Conservation (phyloP, 176 grass and related monocot genomes). For the Bothriochloa decipiens region DNA sequence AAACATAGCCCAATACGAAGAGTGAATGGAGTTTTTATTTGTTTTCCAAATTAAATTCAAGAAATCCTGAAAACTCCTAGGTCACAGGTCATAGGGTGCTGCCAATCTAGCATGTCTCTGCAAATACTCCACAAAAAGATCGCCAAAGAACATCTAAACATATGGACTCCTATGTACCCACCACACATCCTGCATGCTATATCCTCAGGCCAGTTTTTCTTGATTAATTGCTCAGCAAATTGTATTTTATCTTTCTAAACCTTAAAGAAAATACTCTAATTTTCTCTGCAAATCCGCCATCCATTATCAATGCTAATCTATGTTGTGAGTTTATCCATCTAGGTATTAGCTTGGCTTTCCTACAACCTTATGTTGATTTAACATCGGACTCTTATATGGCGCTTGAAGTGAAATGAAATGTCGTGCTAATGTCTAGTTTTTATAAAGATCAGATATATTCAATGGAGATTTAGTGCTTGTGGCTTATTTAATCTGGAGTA, state of each 20-base stretch:
- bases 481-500: neutral
- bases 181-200: neutral
- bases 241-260: neutral
- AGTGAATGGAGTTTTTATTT: neutral
- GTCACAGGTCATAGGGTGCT: neutral
- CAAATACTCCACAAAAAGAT: neutral
- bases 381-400: neutral
- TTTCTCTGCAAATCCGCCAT: neutral
- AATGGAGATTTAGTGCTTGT: neutral
- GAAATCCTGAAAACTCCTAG: neutral
- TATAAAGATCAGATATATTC: neutral
- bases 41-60: neutral
- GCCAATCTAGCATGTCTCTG: neutral
- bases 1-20: neutral
- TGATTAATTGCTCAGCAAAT: neutral
- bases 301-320: neutral
- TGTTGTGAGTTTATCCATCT: neutral
- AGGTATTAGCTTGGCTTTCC: neutral
- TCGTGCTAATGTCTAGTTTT: neutral
- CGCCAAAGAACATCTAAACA: neutral
- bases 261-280: neutral
- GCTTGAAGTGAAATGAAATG: neutral
- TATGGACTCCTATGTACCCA: neutral
- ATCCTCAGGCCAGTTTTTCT: neutral
- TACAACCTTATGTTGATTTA: neutral